Conservation (phyloP, 2,329 filamentous ascomycete species). For the Cytospora leucostoma region DNA sequence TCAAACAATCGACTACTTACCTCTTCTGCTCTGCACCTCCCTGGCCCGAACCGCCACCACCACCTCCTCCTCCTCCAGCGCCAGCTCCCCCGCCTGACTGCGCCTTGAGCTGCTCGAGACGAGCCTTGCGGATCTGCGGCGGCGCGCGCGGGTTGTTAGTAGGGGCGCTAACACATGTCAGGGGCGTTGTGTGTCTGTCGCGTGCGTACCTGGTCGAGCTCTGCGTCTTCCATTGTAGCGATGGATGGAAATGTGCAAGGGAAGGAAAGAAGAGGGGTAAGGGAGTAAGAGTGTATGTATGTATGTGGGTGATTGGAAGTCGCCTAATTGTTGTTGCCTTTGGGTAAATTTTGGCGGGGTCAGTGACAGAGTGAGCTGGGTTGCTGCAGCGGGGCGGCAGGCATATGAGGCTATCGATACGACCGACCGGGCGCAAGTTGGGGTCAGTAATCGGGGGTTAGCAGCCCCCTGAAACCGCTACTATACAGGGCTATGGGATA, state of each 20-base stretch:
- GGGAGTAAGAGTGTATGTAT: neutral
- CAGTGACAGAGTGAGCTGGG: neutral
- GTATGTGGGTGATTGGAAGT: neutral
- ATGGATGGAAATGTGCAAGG: neutral
- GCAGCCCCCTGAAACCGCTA: neutral
- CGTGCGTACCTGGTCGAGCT: slow-evolving; percentile 29
- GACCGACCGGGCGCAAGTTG: neutral
- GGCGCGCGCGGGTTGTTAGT: neutral
- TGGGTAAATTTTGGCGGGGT: slow-evolving; percentile 27
- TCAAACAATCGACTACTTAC: slow-evolving; percentile 45
- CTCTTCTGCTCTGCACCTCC: slow-evolving; percentile 66
- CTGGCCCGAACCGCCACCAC: slow-evolving; percentile 47
- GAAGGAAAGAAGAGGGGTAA: neutral
- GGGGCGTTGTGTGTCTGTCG: neutral
- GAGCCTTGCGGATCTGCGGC: slow-evolving; percentile 80
- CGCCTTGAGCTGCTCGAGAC: slow-evolving; percentile 89
- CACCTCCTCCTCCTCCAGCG: slow-evolving; percentile 47
- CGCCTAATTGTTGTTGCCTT: neutral
- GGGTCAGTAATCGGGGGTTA: neutral
- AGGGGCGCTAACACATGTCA: neutral
- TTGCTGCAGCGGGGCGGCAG: neutral
- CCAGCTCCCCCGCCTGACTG: slow-evolving; percentile 56
- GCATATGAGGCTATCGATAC: slow-evolving; percentile 15
- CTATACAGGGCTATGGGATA: too few species aligned
- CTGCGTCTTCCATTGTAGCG: slow-evolving; percentile 29